Percentiles rank a stretch among this genome's conserved stretches.
Evolutionary conservation across 495 filamentous ascomycete genomes (phyloP).

Genomic region (Cercophora sp.): DNA sequence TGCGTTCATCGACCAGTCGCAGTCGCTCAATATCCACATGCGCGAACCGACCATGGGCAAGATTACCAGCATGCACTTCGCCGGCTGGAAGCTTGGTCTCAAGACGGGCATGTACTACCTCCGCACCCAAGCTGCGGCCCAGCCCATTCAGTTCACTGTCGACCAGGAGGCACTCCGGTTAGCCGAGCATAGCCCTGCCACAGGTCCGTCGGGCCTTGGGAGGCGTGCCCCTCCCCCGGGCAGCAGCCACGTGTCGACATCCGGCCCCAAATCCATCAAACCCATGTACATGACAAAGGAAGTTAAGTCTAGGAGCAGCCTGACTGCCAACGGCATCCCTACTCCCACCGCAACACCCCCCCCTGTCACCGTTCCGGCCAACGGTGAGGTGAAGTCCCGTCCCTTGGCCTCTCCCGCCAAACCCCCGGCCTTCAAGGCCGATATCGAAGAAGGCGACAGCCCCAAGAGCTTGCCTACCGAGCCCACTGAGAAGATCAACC

Average conservation of each 20-base stretch:
- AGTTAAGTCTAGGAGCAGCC: conserved; percentile 24
- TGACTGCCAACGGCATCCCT: conserved; percentile 51
- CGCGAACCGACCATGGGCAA: conserved; percentile 99
- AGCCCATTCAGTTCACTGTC: conserved; percentile 98
- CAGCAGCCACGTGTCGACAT: conserved; percentile 42
- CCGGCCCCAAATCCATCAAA: too few species aligned
- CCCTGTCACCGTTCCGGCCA: conserved; percentile 36
- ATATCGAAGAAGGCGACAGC: conserved; percentile 65
- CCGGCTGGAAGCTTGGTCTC: conserved; percentile 96
- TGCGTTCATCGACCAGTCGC: conserved; percentile 97
- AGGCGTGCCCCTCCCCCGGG: conserved; percentile 59
- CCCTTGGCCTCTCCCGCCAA: conserved; percentile 44
- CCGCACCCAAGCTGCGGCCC: conserved; percentile 92
- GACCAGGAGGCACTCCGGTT: conserved; percentile 95
- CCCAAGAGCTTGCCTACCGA: conserved; percentile 71
- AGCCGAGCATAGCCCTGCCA: conserved; percentile 75
- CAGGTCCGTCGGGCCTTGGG: conserved; percentile 54
- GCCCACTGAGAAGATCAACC: conserved; percentile 51
- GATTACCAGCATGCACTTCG: conserved; percentile 99
- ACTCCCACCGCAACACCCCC: conserved; percentile 60
- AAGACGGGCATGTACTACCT: conserved; percentile 99
- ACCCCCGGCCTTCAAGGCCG: conserved; percentile 60
- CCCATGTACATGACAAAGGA: conserved; percentile 44
- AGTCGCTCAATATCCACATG: conserved; percentile 98
- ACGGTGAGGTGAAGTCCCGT: conserved; percentile 36